These are phyloP conservation scores for Stagonosporopsis chrysanthemi DNA, from an alignment of 2,329 filamentous ascomycete species.

Conservation along the genomic window DNA sequence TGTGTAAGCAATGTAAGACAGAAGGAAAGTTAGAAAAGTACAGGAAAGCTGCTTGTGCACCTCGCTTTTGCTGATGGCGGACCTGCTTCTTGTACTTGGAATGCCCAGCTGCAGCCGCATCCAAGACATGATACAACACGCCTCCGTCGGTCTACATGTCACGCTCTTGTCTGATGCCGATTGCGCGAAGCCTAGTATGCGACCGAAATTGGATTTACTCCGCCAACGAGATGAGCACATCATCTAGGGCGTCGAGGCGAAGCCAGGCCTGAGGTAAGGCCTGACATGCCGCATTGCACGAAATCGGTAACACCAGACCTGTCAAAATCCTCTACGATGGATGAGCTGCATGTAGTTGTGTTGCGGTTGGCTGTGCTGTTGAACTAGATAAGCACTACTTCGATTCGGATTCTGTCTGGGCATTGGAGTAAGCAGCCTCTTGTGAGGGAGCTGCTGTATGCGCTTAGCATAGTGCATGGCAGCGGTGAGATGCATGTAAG, in stretches of 20 bases:
- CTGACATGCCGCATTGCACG: conserved; percentile 6
- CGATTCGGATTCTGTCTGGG: conserved; percentile 2
- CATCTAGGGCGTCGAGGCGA: neutral
- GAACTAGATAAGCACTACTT: conserved; percentile 13
- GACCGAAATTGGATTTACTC: neutral
- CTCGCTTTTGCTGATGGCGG: conserved; percentile 7
- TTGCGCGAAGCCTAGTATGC: neutral
- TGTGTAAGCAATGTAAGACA: neutral
- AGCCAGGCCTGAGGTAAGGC: conserved; percentile 1
- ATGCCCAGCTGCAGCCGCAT: neutral
- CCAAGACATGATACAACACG: neutral
- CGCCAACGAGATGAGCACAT: neutral
- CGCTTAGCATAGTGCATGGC: neutral
- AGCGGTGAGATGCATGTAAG: conserved; percentile 5
- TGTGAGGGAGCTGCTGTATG: neutral
- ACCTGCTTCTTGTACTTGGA: conserved; percentile 13
- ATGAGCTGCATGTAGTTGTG: neutral
- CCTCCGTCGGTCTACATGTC: neutral
- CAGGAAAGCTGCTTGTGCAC: conserved; percentile 4
- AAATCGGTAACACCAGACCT: conserved; percentile 1
- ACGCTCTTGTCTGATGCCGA: conserved; percentile 1
- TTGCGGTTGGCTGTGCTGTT: neutral
- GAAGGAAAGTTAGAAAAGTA: neutral
- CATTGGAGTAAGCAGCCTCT: conserved; percentile 10
- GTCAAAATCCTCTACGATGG: neutral